Conservation (phyloP, 306 rosid species). For the Glycine soja region DNA sequence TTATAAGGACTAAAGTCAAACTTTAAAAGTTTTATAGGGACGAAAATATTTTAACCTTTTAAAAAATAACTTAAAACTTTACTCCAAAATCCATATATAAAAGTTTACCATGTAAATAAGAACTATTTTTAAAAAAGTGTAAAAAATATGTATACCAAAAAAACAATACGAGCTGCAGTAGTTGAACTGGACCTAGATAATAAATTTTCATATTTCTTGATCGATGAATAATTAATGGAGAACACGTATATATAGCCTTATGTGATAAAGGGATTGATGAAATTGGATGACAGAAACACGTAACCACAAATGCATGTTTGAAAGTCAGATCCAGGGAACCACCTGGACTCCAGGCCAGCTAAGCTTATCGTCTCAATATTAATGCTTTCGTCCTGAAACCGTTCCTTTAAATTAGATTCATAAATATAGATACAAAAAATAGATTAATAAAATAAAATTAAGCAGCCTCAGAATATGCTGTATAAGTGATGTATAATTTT, state of each 20-base stretch:
- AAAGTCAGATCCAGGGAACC: constrained; percentile 1
- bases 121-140: neutral
- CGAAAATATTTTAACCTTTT: no score
- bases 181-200: constrained; percentile 15
- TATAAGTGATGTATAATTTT: no score
- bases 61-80: neutral
- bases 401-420: neutral
- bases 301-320: constrained; percentile 14
- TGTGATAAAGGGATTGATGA: neutral
- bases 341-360: neutral
- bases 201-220: neutral
- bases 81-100: neutral
- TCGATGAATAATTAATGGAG: constrained; percentile 1
- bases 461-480: no score
- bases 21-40: no score
- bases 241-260: neutral
- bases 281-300: constrained; percentile 29
- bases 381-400: neutral
- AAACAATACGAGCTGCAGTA: neutral
- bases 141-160: no score
- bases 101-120: neutral
- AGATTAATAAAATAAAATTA: neutral
- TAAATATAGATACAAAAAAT: neutral
- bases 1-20: no score
- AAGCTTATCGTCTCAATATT: constrained; percentile 10